Evolutionary conservation across 441 rosid species (phyloP), one percentile per base, ranked within the genome.

Genomic region (Flueggea neowawraea): DNA sequence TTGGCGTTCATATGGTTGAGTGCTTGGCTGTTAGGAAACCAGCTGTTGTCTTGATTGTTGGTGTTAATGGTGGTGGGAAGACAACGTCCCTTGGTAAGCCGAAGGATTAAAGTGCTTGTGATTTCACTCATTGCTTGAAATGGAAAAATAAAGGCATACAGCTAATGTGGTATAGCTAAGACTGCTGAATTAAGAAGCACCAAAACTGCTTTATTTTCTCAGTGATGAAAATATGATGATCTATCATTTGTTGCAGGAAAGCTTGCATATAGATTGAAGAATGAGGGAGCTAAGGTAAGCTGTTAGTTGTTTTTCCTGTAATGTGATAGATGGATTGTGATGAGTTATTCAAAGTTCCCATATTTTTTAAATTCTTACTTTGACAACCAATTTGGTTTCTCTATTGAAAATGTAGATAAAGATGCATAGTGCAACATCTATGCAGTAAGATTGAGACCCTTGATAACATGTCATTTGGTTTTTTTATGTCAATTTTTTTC

Each of bases 1-100:
- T 22, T 22, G 28, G 28, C 28, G 28, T 22, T 22, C 28, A 22
- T 22, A 22, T 0, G 28, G 28, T 2, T 22, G 28, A 0, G 28
- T 22, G 28, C 28, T 22, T 22, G 28, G 28, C 28, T 22, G 28
- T 22, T 22, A 22, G 28, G 28, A 22, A 22, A 22, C 28, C 28
- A 22, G 28, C 28, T 72, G 96, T 90, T 43, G 55, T 90, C 33
- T 81, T 90, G 88, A 79, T 90, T 10, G 97, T 93, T 69, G 97
- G 97, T 8, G 98, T 88, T 13, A 88, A 90, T 61, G 98, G 98
- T 69, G 96, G 98, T 60, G 97, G 98, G 61, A 93, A 93, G 79
- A 93, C 98, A 10, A 93, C 98, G 1, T 93, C 98, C 73, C 97
- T 93, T 53, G 98, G 98, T 88, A 82, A 80, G 88, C 28, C 61